Evolutionary conservation across 768 basidiomycete species (phyloP).

Genomic region (Kwoniella mangroviensis): DNA sequence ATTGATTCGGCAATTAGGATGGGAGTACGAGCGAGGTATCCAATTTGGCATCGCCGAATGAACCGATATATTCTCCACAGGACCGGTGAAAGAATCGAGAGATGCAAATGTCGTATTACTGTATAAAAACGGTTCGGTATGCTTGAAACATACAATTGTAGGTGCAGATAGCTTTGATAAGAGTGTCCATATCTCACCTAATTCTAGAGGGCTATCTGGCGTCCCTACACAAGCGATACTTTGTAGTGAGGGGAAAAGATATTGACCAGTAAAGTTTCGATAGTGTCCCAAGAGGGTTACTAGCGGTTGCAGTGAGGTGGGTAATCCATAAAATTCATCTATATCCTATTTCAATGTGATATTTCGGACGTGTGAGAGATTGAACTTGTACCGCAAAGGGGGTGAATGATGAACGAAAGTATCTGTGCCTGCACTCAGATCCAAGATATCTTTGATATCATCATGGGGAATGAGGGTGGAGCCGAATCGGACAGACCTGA

Average conservation of each 20-base stretch:
- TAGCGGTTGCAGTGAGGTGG: not conserved
- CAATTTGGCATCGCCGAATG: constrained; percentile 1
- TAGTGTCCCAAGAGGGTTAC: not conserved
- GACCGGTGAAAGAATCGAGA: not conserved
- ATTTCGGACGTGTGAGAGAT: not conserved
- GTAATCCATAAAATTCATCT: not conserved
- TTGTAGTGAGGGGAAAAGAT: constrained; percentile 1
- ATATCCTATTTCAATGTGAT: not conserved
- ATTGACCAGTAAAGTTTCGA: not conserved
- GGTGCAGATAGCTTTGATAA: not conserved
- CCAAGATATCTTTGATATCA: not conserved
- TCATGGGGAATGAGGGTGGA: not conserved
- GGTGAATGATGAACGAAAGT: not conserved
- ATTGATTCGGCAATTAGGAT: not conserved
- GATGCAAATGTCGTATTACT: not conserved
- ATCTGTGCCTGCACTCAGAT: not conserved
- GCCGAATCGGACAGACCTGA: not conserved
- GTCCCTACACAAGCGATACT: not conserved
- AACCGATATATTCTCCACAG: not conserved
- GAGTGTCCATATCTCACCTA: constrained; percentile 3
- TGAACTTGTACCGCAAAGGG: not conserved
- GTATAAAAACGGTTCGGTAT: not conserved
- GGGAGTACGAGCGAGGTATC: not conserved
- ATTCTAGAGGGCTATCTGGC: not conserved
- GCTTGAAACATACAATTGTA: not conserved